Conservation (phyloP, 2,329 filamentous ascomycete species). For the Sarocladium kiliense region DNA sequence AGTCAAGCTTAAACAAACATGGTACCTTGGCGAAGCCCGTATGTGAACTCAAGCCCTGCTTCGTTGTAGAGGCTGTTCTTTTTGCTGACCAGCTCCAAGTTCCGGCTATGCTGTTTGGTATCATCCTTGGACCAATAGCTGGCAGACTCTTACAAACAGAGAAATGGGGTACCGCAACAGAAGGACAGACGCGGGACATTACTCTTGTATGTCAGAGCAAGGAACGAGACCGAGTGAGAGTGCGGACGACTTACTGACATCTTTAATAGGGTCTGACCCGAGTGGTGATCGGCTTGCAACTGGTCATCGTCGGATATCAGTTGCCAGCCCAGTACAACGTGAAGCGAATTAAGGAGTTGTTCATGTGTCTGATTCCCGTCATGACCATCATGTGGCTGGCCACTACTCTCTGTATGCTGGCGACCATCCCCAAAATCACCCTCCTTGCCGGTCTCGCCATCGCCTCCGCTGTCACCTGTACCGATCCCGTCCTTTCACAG, state of each 20-base stretch:
- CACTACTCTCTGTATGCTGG: conserved; percentile 50
- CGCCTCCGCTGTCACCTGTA: conserved; percentile 56
- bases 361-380: conserved; percentile 50
- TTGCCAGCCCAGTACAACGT: conserved; percentile 51
- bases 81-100: conserved; percentile 29
- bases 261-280: conserved; percentile 39
- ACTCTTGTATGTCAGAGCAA: conserved; percentile 28
- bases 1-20: conserved; percentile 45
- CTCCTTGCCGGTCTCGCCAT: conserved; percentile 51
- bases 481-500: conserved; percentile 58
- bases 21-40: conserved; percentile 52
- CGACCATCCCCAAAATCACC: conserved; percentile 49
- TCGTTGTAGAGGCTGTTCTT: not conserved
- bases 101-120: conserved; percentile 48
- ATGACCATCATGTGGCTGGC: conserved; percentile 60
- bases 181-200: conserved; percentile 27
- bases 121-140: conserved; percentile 48
- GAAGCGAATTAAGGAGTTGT: conserved; percentile 46
- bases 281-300: conserved; percentile 57
- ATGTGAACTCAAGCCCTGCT: conserved; percentile 18
- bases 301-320: conserved; percentile 60
- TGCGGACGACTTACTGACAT: not conserved
- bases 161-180: conserved; percentile 30
- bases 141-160: conserved; percentile 45
- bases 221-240: not conserved